Percentiles rank a stretch among this genome's conserved stretches.
phyloP scores from a whole-genome alignment of 1,139 yeast genomes.

The Barnettozyma hawaiiensis region DNA sequence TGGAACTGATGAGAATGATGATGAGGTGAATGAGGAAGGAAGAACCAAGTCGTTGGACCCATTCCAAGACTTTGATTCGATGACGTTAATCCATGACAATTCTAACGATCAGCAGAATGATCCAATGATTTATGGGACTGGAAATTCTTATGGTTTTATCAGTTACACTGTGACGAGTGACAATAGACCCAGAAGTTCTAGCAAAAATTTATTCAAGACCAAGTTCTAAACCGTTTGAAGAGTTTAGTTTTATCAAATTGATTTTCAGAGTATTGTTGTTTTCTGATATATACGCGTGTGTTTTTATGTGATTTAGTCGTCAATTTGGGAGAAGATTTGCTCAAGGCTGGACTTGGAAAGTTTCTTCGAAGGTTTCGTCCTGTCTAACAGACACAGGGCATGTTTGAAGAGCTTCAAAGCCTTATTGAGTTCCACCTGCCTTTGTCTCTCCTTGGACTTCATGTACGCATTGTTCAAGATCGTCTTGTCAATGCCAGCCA shows the following conservation, averaged over 20 bases:
- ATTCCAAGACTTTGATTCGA: slow-evolving; percentile 81
- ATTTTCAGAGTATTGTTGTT: background rate
- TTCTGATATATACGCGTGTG: background rate
- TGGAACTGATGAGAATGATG: slow-evolving; percentile 15
- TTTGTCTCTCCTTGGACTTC: slow-evolving; percentile 41
- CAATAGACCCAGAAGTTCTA: slow-evolving; percentile 34
- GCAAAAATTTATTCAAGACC: slow-evolving; percentile 35
- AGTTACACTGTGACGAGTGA: slow-evolving; percentile 53
- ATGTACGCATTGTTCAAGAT: slow-evolving; percentile 46
- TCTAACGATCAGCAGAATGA: slow-evolving; percentile 36
- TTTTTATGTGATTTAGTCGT: background rate
- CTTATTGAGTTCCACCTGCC: slow-evolving; percentile 21
- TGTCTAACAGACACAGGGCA: background rate
- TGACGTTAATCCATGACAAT: slow-evolving; percentile 77
- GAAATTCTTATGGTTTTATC: slow-evolving; percentile 56
- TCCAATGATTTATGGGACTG: slow-evolving; percentile 45
- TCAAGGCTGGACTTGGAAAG: background rate
- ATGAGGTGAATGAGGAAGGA: slow-evolving; percentile 31
- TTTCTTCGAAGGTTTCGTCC: too few relatives aligned
- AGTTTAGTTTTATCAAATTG: too few relatives aligned
- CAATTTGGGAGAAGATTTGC: slow-evolving; percentile 1
- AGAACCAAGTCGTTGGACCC: slow-evolving; percentile 54
- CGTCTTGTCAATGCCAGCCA: slow-evolving; percentile 54
- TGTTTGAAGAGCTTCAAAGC: slow-evolving; percentile 7
- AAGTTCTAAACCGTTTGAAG: slow-evolving; percentile 22